Evolutionary conservation across 176 grass and related monocot species (phyloP), one percentile per base, ranked within the genome.

Genomic region (Panicum miliaceum): DNA sequence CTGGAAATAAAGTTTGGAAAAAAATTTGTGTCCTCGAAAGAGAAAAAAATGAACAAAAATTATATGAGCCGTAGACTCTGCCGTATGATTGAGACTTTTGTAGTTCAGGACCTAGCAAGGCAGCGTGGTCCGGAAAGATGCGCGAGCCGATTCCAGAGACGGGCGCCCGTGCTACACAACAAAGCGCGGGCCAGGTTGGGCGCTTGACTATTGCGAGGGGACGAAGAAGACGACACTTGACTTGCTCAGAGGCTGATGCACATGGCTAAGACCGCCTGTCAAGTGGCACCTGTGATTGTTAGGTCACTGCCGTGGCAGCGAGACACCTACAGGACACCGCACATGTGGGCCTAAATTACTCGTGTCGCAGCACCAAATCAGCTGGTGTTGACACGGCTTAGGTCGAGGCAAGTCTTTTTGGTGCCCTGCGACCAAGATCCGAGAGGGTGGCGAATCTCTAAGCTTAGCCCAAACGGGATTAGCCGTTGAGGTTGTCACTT

Each of bases 121-220:
- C 34, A 45, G 13, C 53, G 73, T 78, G 88, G 88, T 73, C 84
- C 72, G 12, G 64, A 86, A 86, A 86, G 57, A 86, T 78, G 66
- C 52, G 46, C 43, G 58, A 6, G 25, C 65, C 64, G 45, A 48
- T 69, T 54, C 52, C 27, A 66, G 77, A 71, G 35, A 81, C n/a
- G 47, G 45, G 14, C 41, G 50, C 22, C 67, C 74, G 68, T 73
- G 67, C 48, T 86, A 68, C 12, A 3, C 47, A 68, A 53, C 75
- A 68, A 79, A 60, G 40, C 36, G 16, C 64, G 34, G 26, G 54
- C 46, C 60, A 74, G 81, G 37, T 32, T 79, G 56, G 74, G 56
- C 10, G 78, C 73, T 86, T 74, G 88, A 86, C 46, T 58, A 32
- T 11, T 27, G 78, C 64, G 35, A 66, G 13, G 12, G 0, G 19